phyloP scores from a whole-genome alignment of 306 rosid genomes.

The Quercus alba region DNA sequence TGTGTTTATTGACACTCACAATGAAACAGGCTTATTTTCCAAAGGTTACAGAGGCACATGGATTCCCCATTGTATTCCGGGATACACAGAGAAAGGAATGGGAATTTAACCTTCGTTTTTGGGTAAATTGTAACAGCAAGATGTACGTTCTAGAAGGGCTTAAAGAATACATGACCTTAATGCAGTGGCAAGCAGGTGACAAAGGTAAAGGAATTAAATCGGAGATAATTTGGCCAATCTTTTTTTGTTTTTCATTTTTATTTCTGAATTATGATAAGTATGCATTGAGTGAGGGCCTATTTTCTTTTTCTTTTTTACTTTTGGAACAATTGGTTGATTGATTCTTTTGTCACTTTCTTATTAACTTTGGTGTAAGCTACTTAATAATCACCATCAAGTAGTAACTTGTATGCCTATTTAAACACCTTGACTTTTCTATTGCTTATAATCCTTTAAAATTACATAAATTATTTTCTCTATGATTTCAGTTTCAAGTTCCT shows the following conservation, averaged over 20 bases:
- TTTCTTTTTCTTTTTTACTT: background rate
- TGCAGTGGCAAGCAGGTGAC: constrained; percentile 30
- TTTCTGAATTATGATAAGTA: no score
- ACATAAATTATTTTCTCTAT: background rate
- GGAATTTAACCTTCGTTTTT: constrained; percentile 17
- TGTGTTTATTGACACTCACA: background rate
- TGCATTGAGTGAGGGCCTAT: no score
- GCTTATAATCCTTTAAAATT: no score
- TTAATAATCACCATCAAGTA: no score
- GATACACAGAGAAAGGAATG: constrained; percentile 18
- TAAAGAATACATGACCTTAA: constrained; percentile 15
- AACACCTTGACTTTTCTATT: no score
- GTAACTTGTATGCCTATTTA: no score
- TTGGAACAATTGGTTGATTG: background rate
- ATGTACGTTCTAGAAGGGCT: constrained; percentile 30
- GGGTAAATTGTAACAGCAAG: constrained; percentile 13
- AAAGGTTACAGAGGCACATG: background rate
- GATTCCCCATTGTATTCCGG: background rate
- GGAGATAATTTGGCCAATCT: no score
- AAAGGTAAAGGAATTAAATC: constrained; percentile 7
- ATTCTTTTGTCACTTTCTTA: background rate
- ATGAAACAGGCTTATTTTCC: constrained; percentile 22
- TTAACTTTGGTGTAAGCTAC: no score
- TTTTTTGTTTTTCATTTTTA: no score
- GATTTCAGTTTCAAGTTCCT: background rate